Base-by-base conservation (phyloP, 106 monocot species). In the Gastrodia elata region DNA sequence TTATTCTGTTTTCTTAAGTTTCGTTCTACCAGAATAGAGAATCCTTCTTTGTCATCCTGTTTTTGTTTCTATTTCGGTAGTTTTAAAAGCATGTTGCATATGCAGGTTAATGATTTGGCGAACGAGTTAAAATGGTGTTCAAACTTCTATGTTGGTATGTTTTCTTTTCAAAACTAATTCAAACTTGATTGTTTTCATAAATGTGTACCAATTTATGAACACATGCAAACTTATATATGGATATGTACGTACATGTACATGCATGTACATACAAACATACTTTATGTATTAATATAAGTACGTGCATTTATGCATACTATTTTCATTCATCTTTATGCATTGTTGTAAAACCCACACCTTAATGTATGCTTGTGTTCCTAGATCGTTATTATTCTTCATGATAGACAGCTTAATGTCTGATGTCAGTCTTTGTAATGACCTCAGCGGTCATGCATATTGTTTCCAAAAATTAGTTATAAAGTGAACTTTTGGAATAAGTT, bases 41-140 rank as follows among this genome's bases (percentile, higher is more conserved):
- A 36, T 65, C 36, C 65, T 35, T 59, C 65, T 36, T 65, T 33
- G 10, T 10, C 34, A 65, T 65, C 14, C 34, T n/a, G 11, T n/a
- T 67, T 38, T 2, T 65, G 27, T 37, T 44, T 44, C 43, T 44
- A 44, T 44, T 11, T 11, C 43, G 18, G 16, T 57, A 24, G 22
- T 57, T 16, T 57, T 57, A 57, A 57, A 6, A n/a, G 67, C 8
- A n/a, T n/a, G n/a, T 7, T 77, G 36, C 8, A 18, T 76, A 24
- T 82, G 70, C 74, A 93, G 92, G 83, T 89, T 68, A 77, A 84
- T 81, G 76, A 77, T 65, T 80, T 93, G 77, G 71, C 71, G 71
- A 81, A 68, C 18, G 77, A 82, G 70, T 80, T 93, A 70, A 76
- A 81, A 65, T 79, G 73, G 4, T 83, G 67, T 73, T 87, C 81